Base-by-base conservation (phyloP, 2,329 filamentous ascomycete genomes). In the Orbilia javanica region DNA sequence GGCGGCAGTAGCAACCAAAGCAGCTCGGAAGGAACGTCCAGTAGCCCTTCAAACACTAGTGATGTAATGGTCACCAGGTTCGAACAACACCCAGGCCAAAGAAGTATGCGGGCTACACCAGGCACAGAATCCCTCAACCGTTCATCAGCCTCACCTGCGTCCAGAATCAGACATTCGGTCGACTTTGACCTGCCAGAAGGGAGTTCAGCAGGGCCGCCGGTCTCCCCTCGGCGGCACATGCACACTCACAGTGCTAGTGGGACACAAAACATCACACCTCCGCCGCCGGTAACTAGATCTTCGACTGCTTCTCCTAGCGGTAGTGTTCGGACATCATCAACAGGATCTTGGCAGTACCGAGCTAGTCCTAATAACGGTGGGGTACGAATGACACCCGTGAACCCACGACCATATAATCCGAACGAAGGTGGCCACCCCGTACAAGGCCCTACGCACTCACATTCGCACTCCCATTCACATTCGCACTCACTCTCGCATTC, bases 291-390 rank as follows among this genome's bases (percentile, higher is more conserved):
- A 44, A 72, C 74, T 22, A 42, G 75, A 48, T 79, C 75, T 15
- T 79, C 75, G 6, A 79, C 75, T 0, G 75, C 75, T 20, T 79
- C 75, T n/a, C 75, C 69, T 15, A 74, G 34, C 15, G 70, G 69
- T 1, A 79, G 75, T 53, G 64, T 46, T 36, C 29, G 53, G 22
- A 79, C 69, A 11, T 74, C 69, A 13, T 79, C 75, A 13, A 79
- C 75, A 15, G 64, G 68, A 4, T 79, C 75, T 5, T 79, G 75
- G 75, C 69, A 73, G 29, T 72, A 78, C 20, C 62, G 70, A 22
- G 70, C 75, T 10, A 74, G 44, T 15, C 75, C 75, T 13, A 79
- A 74, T 46, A 78, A 18, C 18, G 74, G 74, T 20, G 74, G 60
- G 13, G 74, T 71, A 25, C 64, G 72, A 22, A 48, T 72, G 62